Base-by-base conservation (phyloP, 805 yeast genomes). In the Komagataella phaffii region DNA sequence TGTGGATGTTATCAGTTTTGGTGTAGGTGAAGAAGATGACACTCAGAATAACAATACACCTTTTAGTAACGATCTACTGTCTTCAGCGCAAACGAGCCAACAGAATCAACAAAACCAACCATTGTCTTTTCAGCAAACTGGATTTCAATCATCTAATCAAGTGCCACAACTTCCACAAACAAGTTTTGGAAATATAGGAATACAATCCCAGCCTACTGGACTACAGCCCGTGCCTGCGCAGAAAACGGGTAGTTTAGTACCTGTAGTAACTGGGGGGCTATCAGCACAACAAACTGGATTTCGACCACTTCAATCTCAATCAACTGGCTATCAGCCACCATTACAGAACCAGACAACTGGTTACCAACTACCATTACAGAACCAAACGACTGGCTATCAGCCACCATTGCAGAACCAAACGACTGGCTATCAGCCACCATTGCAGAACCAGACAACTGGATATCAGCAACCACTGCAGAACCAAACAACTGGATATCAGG, bases 1-100 rank as follows among this genome's bases (percentile, higher is more conserved):
- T 68, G 90, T 90, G 45, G 96, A 89, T 65, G 87, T 88, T 30
- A 90, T 91, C 59, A 85, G 81, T 59, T 84, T 89, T 62, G 74
- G 80, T 50, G 79, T 88, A 50, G 46, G 46, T 12, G 46, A 44
- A 19, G 88, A 87, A 1, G 91, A 83, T 55, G 75, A 72, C 53
- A 70, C 73, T 17, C 24, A 49, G 6, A 21, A 51, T 53, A 55
- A 18, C 60, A 52, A 17, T 40, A 18, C 43, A 46, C 24, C 14
- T 50, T 55, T 12, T 65, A 60, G 46, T 57, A 60, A 52, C 19
- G 69, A 62, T 56, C 58, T 24, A 60, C 60, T 72, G 67, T 51
- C 65, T 57, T n/a, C 59, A 56, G 36, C 63, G 66, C 2, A 45
- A 24, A 51, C 24, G 24, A 44, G 19, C 18, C 51, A 48, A 23